Evolutionary conservation across 2,329 filamentous ascomycete genomes (phyloP), one percentile per base, ranked within the genome.

Genomic region (Aspergillus melleus): DNA sequence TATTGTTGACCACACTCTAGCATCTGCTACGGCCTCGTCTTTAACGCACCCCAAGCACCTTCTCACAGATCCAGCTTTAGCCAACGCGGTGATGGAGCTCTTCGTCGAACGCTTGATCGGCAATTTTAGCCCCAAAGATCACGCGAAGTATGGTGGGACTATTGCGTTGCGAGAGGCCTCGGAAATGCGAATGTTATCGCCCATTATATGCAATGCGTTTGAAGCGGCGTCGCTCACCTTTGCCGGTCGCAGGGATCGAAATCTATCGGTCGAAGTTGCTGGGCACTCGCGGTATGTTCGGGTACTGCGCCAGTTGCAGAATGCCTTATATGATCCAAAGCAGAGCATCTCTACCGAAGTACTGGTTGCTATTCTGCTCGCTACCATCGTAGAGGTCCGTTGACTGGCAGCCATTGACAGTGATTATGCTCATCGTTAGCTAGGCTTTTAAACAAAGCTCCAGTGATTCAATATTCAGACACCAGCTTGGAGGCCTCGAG

Each of bases 371-470:
- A 66, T 70, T 6, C 52, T 70, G 3, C 47, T 70, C 14, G 62
- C 66, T 30, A 69, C 67, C 6, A 68, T 70, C 9, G 67, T 69
- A 12, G 68, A 70, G 60, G 68, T 70, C 10, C 42, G 47, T 55
- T 3, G 3, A 10, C 9, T 2, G 4, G 5, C 10, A n/a, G 14
- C 29, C 30, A 8, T 20, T 8, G 22, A 26, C 26, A 20, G 20
- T n/a, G 19, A 39, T 2, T 22, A 6, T 39, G 12, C 57, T 59
- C 30, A 59, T n/a, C 16, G 14, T 29, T 46, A 4, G 8, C 32
- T 50, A 70, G 68, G 68, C 68, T 2, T 69, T 70, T 20, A 70
- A 67, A 30, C 66, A 70, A 53, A 70, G 58, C 22, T 67, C 66
- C 9, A 66, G 64, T 10, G 61, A 68, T 14, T 68, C 68, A 2